A percentile compares a stretch with the other conserved stretches of the same genome.
These are phyloP conservation scores for Chlorella vulgaris DNA, from an alignment of 139 green algal genomes.

Conservation along the genomic window DNA sequence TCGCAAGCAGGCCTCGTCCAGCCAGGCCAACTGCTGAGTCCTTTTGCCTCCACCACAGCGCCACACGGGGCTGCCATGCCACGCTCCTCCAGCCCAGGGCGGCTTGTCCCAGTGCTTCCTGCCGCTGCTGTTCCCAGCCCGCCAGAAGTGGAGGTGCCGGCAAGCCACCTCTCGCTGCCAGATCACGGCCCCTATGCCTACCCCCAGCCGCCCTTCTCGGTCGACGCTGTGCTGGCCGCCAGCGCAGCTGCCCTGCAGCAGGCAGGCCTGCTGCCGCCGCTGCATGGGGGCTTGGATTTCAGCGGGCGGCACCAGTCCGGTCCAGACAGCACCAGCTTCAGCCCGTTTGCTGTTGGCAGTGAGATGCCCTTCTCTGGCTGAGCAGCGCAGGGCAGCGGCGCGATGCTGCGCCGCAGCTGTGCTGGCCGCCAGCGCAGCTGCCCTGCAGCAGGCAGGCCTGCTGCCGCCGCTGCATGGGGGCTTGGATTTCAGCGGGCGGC, in stretches of 20 bases:
- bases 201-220: neutral
- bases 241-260: neutral
- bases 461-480: neutral
- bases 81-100: neutral
- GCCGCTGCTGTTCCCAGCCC: neutral
- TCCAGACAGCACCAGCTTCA: neutral
- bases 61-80: too few relatives aligned
- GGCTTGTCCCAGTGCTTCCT: too few relatives aligned
- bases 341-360: neutral
- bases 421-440: neutral
- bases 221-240: neutral
- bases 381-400: too few relatives aligned
- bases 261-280: neutral
- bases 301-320: neutral
- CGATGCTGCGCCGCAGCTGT: neutral
- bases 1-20: too few relatives aligned
- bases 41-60: too few relatives aligned
- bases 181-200: too few relatives aligned
- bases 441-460: conserved; percentile 1
- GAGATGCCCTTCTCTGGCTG: neutral
- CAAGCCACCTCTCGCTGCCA: neutral
- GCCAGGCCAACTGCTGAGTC: too few relatives aligned
- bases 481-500: too few relatives aligned
- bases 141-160: neutral
- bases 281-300: neutral